These are phyloP conservation scores for Tuber aestivum DNA, from an alignment of 495 filamentous ascomycete species.

Conservation along the genomic window DNA sequence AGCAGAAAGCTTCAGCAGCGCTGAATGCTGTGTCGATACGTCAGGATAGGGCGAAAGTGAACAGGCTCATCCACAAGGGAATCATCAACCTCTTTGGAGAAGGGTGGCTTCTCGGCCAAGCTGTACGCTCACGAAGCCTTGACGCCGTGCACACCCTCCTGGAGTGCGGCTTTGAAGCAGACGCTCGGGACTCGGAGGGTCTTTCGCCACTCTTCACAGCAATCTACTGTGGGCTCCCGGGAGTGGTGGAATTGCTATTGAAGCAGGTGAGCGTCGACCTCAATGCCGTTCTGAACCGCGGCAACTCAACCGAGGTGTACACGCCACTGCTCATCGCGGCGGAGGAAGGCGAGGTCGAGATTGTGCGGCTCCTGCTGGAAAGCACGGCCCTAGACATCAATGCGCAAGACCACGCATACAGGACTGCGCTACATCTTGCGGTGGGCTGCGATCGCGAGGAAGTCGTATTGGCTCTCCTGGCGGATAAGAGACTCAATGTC, in stretches of 20 bases:
- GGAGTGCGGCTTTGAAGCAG: slow-evolving; percentile 16
- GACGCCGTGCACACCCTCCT: slow-evolving; percentile 35
- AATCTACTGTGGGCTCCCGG: slow-evolving; percentile 26
- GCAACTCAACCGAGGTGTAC: neutral
- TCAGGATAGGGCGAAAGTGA: neutral
- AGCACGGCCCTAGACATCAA: slow-evolving; percentile 20
- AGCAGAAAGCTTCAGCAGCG: neutral
- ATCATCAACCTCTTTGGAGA: neutral
- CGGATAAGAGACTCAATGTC: slow-evolving; percentile 11
- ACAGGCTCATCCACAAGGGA: neutral
- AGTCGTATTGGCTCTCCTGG: slow-evolving; percentile 18
- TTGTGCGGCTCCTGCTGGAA: slow-evolving; percentile 35
- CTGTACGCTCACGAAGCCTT: slow-evolving; percentile 7
- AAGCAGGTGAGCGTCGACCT: neutral
- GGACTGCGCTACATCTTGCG: slow-evolving; percentile 16
- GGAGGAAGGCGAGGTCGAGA: neutral
- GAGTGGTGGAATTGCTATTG: neutral
- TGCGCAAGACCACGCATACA: neutral
- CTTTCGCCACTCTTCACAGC: slow-evolving; percentile 38
- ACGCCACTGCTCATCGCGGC: neutral
- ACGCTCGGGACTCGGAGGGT: slow-evolving; percentile 29
- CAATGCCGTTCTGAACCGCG: neutral
- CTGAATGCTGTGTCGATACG: neutral
- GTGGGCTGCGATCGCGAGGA: slow-evolving; percentile 26
- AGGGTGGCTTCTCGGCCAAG: neutral